These are phyloP conservation scores for Penicillium sp. DNA, from an alignment of 2,329 filamentous ascomycete species.

Conservation along the genomic window DNA sequence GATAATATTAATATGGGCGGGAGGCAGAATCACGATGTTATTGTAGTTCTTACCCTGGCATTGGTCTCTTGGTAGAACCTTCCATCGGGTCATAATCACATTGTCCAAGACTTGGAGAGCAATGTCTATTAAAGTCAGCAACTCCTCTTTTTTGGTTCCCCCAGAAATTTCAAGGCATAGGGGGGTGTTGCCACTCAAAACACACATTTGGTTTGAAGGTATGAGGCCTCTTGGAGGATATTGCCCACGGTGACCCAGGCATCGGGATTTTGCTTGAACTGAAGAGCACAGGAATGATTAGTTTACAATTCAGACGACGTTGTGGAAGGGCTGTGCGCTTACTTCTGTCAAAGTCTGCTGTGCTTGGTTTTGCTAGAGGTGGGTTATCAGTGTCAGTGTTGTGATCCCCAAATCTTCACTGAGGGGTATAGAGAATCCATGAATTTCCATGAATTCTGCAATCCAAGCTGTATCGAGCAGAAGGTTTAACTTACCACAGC, in stretches of 20 bases:
- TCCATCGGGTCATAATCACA: slow-evolving; percentile 99
- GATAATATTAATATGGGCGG: slow-evolving; percentile 14
- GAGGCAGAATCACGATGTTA: not conserved
- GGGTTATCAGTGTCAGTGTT: slow-evolving; percentile 24
- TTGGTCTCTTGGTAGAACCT: slow-evolving; percentile 89
- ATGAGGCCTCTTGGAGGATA: slow-evolving; percentile 84
- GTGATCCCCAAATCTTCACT: not conserved
- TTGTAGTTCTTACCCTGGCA: slow-evolving; percentile 59
- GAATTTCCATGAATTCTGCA: not conserved
- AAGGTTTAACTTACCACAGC: slow-evolving; percentile 59
- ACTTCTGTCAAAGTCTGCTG: slow-evolving; percentile 89
- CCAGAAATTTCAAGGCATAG: not conserved
- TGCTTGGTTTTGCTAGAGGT: slow-evolving; percentile 79
- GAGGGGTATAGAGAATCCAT: not conserved
- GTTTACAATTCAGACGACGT: not conserved
- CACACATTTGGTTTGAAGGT: slow-evolving; percentile 92
- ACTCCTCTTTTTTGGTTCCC: not conserved
- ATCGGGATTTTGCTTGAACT: slow-evolving; percentile 99
- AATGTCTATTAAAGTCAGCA: slow-evolving; percentile 55
- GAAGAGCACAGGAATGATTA: slow-evolving; percentile 12
- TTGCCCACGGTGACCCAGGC: slow-evolving; percentile 96
- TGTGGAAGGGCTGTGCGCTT: slow-evolving; percentile 29
- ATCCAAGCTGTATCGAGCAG: not conserved
- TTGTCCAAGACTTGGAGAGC: slow-evolving; percentile 93
- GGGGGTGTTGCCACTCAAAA: slow-evolving; percentile 15